phyloP scores from a whole-genome alignment of 495 filamentous ascomycete species.

The Talaromyces liani region DNA sequence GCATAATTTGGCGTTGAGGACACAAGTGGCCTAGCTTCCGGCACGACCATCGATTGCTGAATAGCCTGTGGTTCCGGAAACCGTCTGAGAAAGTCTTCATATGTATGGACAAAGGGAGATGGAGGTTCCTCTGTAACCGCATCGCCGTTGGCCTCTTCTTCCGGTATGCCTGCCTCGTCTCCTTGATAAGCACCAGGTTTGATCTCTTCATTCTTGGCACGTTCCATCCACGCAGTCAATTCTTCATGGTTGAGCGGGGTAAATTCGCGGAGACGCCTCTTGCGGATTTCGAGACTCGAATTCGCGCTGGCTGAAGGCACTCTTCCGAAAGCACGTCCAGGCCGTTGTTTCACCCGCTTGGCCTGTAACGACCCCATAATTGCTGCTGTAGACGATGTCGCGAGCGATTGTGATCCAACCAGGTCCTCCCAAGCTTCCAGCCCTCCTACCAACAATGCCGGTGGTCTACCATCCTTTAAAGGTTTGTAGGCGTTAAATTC shows the following conservation, averaged over 20 bases:
- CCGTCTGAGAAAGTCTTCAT: constrained; percentile 75
- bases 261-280: constrained; percentile 48
- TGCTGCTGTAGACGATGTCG: constrained; percentile 47
- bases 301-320: constrained; percentile 46
- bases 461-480: constrained; percentile 51
- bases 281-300: constrained; percentile 46
- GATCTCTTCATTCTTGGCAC: constrained; percentile 47
- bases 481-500: constrained; percentile 77
- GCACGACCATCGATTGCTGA: constrained; percentile 69
- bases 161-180: constrained; percentile 24
- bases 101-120: constrained; percentile 45
- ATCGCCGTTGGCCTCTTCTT: constrained; percentile 24
- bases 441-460: constrained; percentile 74
- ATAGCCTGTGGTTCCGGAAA: constrained; percentile 65
- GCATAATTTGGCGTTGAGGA: constrained; percentile 28
- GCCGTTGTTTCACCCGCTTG: constrained; percentile 25
- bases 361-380: constrained; percentile 37
- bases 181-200: constrained; percentile 36
- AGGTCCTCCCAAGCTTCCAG: constrained; percentile 78
- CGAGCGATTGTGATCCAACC: constrained; percentile 62
- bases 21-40: constrained; percentile 19
- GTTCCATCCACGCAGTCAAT: constrained; percentile 52
- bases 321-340: constrained; percentile 42
- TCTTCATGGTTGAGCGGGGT: constrained; percentile 55
- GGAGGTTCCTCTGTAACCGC: constrained; percentile 19